Base-by-base conservation (phyloP, 257 asterid species). In the Henckelia pumila region DNA sequence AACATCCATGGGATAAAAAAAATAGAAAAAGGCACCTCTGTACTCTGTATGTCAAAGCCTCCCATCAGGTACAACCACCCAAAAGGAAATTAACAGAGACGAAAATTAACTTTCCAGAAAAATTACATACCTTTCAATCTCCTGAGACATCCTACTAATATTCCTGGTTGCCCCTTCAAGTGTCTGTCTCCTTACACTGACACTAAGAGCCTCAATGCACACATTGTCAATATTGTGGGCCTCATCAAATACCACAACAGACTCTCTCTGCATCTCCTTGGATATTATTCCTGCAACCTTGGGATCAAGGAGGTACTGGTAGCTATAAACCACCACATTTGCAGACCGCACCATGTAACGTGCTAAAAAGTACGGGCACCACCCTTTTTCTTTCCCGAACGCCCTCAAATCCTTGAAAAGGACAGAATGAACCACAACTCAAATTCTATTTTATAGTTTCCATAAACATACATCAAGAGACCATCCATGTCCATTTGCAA, bases 141-240 rank as follows among this genome's bases (percentile, higher is more conserved):
- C 96, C 71, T 84, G 90, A 64, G 91, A 72, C 97, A 94, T 94
- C 80, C 89, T 83, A 81, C 52, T 79, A 68, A 94, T 80, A 83
- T 94, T 94, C 79, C 99, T 82, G 8, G 95, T 72, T 20, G 99
- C 99, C 66, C 99, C 99, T 77, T 94, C 99, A 70, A 94, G 96
- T 23, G 99, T 91, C 83, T 94, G 99, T 74, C 24, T 83, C 83
- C 99, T 80, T 61, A 94, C 97, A 70, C 95, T 94, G 50, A 94
- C 99, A 73, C 97, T 94, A 44, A 94, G 88, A 49, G 99, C 97
- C 79, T 94, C 99, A 10, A 94, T 94, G 73, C 99, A 94, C 65
- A 94, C 99, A 84, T 85, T 94, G 78, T 94, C 99, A 33, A 94
- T 94, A 73, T 94, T 94, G 76, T 94, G 99, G 55, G 97, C 99